These are phyloP conservation scores for Apophysomyces ossiformis DNA, from an alignment of 371 early-diverging fungal species.

Conservation along the genomic window DNA sequence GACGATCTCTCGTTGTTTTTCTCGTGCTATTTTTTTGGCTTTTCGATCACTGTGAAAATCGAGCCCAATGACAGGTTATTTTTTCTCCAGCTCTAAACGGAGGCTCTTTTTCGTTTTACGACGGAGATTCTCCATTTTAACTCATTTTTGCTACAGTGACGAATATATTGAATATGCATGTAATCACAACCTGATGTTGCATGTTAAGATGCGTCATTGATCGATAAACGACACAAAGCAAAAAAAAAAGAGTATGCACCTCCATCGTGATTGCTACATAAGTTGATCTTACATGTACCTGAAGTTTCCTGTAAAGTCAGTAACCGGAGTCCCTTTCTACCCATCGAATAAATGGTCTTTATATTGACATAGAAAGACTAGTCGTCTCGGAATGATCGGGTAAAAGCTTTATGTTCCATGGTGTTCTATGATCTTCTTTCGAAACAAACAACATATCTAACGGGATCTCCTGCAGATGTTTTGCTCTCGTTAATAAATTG, in stretches of 20 bases:
- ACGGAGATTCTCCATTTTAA: slow-evolving; percentile 6
- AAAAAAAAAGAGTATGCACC: too few relatives aligned
- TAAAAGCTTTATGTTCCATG: not conserved
- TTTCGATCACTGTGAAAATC: too few relatives aligned
- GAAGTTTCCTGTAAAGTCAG: not conserved
- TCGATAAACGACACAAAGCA: too few relatives aligned
- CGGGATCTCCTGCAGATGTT: too few relatives aligned
- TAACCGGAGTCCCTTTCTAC: not conserved
- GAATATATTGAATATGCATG: not conserved
- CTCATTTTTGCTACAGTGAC: slow-evolving; percentile 5
- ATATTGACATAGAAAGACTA: not conserved
- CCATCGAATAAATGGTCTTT: not conserved
- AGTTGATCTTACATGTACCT: too few relatives aligned
- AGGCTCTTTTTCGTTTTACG: not conserved
- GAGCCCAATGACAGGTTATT: not conserved
- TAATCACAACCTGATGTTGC: not conserved
- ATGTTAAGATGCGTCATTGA: too few relatives aligned
- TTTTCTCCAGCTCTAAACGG: not conserved
- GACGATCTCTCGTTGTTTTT: too few relatives aligned
- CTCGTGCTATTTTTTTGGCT: too few relatives aligned
- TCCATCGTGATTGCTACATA: too few relatives aligned
- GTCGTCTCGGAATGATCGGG: slow-evolving; percentile 6
- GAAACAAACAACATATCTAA: too few relatives aligned
- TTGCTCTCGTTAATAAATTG: too few relatives aligned
- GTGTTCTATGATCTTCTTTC: too few relatives aligned